Evolutionary conservation across 192 early-diverging fungal genomes (phyloP).

Genomic region (Chytriomyces hyalinus): DNA sequence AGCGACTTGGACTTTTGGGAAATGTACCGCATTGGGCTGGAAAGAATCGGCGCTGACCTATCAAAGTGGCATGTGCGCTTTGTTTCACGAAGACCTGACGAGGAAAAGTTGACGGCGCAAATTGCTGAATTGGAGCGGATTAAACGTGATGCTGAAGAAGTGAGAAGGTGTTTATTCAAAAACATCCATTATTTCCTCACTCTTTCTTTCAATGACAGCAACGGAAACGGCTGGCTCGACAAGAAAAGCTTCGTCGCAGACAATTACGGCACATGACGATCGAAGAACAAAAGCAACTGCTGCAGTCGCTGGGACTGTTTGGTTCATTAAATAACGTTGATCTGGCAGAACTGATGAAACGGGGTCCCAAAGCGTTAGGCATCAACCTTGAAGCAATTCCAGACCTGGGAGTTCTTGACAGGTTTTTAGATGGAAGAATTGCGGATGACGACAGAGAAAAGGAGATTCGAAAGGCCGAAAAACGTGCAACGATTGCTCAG

Average conservation of each 20-base stretch:
- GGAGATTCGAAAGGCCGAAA: background rate
- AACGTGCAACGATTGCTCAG: no score
- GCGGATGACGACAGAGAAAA: constrained; percentile 27
- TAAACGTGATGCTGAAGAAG: constrained; percentile 25
- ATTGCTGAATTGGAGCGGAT: constrained; percentile 30
- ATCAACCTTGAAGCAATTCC: background rate
- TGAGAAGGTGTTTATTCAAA: constrained; percentile 5
- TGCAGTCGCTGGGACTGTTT: constrained; percentile 3
- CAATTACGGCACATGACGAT: constrained; percentile 20
- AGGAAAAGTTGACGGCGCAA: constrained; percentile 6
- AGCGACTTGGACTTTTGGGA: constrained; percentile 55
- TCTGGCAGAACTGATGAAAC: constrained; percentile 15
- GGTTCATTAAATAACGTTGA: constrained; percentile 1
- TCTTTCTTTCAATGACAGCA: constrained; percentile 3
- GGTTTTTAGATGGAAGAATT: constrained; percentile 16
- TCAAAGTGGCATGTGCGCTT: constrained; percentile 43
- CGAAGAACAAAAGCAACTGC: constrained; percentile 15
- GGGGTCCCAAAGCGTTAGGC: background rate
- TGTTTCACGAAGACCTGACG: constrained; percentile 1
- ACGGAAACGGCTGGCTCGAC: constrained; percentile 10
- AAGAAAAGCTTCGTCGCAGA: constrained; percentile 10
- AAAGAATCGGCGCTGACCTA: constrained; percentile 34
- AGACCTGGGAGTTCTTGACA: constrained; percentile 3
- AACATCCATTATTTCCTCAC: background rate
- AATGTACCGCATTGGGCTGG: constrained; percentile 37